Evolutionary conservation across 2,329 filamentous ascomycete species (phyloP), one percentile per base, ranked within the genome.

Genomic region (Calonectria henricotiae): DNA sequence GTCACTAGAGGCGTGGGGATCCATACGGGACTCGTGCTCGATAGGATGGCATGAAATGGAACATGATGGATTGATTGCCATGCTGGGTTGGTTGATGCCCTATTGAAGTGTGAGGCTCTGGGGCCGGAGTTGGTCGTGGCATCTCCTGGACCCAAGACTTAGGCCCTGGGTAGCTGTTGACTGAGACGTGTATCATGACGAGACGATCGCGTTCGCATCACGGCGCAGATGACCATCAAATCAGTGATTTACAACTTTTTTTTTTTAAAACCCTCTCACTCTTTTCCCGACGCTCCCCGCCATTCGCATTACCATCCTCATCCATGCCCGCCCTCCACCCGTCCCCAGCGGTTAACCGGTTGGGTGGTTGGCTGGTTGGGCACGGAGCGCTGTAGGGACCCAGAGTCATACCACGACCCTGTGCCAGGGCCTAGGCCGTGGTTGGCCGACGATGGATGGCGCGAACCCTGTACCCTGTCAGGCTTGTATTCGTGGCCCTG

Each of bases 351-450:
- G 71, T 71, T 75, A 75, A 67, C 44, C 44, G 23, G 66, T 55
- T 32, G 60, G 69, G 62, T 74, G 74, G 73, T 73, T 75, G 74
- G 74, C 60, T 41, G 62, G 39, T 69, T 67, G 66, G 62, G 44
- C 69, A 68, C 62, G 66, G 69, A 46, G 62, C 66, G 44, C 55
- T 65, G 27, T 47, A 69, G 62, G 51, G 35, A 43, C 67, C 46
- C 47, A 61, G 37, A 54, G 65, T 66, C 55, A 62, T 32, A 62
- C 55, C 62, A 69, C 55, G 30, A 54, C 55, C 23, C 15, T 3
- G 39, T 30, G 54, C 39, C 30, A 47, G 63, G 54, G 44, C 25
- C 54, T 20, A 47, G 15, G 39, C 25, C 17, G 43, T 37, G 60
- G 43, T 37, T 67, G 58, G 46, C 55, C 58, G 61, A 61, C 41